Evolutionary conservation across 495 filamentous ascomycete species (phyloP).

Genomic region (Neurospora africana): DNA sequence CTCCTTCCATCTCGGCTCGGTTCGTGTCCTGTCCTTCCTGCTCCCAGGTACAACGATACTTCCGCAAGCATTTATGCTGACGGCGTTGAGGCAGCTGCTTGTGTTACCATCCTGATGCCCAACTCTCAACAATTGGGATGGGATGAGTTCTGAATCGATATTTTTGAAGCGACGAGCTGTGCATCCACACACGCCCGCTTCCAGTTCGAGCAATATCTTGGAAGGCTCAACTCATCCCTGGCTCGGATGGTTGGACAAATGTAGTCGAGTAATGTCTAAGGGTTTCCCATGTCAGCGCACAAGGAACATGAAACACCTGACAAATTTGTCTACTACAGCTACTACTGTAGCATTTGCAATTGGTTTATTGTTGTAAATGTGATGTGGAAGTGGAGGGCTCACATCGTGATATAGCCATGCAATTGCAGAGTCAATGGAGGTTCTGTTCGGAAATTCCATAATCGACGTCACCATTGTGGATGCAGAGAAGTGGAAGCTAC

Average conservation of each 20-base stretch:
- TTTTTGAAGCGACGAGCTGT: background rate
- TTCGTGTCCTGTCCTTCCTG: background rate
- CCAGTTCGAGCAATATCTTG: background rate
- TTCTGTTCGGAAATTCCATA: background rate
- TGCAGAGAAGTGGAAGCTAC: background rate
- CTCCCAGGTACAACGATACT: background rate
- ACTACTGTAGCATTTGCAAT: background rate
- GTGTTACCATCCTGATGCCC: background rate
- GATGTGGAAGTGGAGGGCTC: background rate
- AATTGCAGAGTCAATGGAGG: background rate
- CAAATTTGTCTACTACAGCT: background rate
- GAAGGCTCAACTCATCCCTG: background rate
- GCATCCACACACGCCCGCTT: background rate
- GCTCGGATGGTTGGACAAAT: background rate
- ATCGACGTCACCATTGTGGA: background rate
- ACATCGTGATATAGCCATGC: background rate
- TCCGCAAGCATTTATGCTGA: background rate
- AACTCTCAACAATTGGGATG: background rate
- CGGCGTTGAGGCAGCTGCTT: background rate
- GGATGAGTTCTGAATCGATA: background rate
- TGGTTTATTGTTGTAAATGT: background rate
- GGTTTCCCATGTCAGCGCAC: background rate
- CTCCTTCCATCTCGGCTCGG: background rate
- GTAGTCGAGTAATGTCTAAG: background rate
- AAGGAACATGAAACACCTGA: background rate